Evolutionary conservation across 1,139 yeast genomes (phyloP).

Genomic region (Debaryomyces sp.): DNA sequence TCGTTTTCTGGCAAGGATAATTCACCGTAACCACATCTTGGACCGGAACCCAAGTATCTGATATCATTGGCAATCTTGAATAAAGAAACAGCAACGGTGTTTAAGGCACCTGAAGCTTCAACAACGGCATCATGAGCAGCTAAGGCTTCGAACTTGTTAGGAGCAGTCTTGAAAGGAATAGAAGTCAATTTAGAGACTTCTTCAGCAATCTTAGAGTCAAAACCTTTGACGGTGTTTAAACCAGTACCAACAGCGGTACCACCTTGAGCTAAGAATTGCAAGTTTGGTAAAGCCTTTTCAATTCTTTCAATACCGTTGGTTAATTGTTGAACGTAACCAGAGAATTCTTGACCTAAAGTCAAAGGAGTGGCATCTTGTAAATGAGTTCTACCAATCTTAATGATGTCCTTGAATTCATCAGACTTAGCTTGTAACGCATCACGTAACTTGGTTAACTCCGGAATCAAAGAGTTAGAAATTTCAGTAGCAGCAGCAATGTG

Average conservation of each 20-base stretch:
- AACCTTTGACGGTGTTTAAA: constrained; percentile 88
- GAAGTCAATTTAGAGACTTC: constrained; percentile 85
- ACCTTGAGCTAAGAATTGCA: constrained; percentile 91
- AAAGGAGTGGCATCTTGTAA: constrained; percentile 98
- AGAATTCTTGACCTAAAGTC: constrained; percentile 96
- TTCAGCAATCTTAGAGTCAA: constrained; percentile 79
- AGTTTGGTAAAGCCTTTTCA: constrained; percentile 72
- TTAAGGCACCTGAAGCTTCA: constrained; percentile 95
- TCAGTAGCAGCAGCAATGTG: constrained; percentile 97
- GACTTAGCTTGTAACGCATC: constrained; percentile 76
- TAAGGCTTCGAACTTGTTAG: constrained; percentile 97
- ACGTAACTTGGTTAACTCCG: constrained; percentile 76
- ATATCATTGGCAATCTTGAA: constrained; percentile 97
- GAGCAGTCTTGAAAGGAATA: constrained; percentile 87
- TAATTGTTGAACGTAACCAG: constrained; percentile 93
- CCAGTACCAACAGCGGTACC: constrained; percentile 99
- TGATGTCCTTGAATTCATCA: constrained; percentile 81
- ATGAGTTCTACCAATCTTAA: constrained; percentile 98
- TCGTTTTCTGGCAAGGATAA: constrained; percentile 94
- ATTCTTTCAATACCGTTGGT: constrained; percentile 89
- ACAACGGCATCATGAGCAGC: constrained; percentile 99
- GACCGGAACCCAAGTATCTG: constrained; percentile 97
- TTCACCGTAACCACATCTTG: constrained; percentile 99
- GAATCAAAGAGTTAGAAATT: constrained; percentile 72
- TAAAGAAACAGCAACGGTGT: constrained; percentile 90